Conservation (phyloP, 257 asterid genomes). For the Nicotiana obtusifolia region DNA sequence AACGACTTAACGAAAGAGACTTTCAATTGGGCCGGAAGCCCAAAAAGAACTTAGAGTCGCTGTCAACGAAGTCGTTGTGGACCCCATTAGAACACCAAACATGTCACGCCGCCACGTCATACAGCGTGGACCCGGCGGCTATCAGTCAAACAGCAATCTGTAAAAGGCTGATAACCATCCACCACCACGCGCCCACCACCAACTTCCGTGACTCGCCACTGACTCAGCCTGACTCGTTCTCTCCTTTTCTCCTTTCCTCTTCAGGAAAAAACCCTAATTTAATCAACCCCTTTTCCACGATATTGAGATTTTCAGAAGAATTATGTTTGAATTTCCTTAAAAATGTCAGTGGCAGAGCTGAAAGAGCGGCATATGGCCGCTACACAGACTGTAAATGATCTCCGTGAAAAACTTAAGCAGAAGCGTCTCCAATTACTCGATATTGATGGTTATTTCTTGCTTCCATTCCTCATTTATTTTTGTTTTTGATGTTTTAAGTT, state of each 20-base stretch:
- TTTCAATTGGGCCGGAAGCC: not conserved
- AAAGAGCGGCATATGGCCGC: constrained; percentile 93
- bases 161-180: not conserved
- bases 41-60: not conserved
- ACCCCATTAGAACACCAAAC: not conserved
- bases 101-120: constrained; percentile 12
- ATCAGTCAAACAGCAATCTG: not conserved
- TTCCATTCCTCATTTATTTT: not conserved
- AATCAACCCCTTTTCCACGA: not conserved
- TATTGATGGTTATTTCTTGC: constrained; percentile 54
- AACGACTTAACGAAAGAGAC: not conserved
- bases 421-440: constrained; percentile 79
- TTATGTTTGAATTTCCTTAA: not conserved
- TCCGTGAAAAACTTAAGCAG: constrained; percentile 66
- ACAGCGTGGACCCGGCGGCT: constrained; percentile 17
- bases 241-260: not conserved
- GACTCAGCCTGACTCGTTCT: not conserved
- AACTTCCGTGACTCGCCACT: not conserved
- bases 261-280: not conserved
- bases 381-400: constrained; percentile 63
- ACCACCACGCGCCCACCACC: constrained; percentile 2
- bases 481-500: not conserved
- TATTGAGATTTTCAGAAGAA: not conserved
- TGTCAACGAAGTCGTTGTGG: not conserved
- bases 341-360: constrained; percentile 77